A percentile compares a stretch with the other conserved stretches of the same genome.
These are phyloP conservation scores for Diplodia corticola DNA, from an alignment of 2,329 filamentous ascomycete species.

Conservation along the genomic window DNA sequence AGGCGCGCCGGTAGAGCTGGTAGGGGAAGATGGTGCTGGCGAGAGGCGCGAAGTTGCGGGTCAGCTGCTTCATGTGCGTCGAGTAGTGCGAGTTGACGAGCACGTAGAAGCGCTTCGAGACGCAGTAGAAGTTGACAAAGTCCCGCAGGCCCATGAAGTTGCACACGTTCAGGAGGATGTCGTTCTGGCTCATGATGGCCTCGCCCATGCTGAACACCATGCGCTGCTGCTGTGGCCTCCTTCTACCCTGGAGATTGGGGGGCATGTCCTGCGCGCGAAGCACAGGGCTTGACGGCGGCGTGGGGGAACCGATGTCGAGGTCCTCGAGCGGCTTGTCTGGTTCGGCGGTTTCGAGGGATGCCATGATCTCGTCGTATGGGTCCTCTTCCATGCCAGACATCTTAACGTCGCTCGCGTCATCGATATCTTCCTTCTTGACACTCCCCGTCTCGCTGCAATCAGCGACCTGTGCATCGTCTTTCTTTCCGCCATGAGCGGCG, in stretches of 20 bases:
- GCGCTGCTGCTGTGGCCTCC: not conserved
- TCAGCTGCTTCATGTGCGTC: constrained; percentile 57
- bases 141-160: constrained; percentile 30
- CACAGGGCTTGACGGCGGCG: not conserved
- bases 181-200: constrained; percentile 36
- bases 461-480: not conserved
- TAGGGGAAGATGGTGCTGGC: constrained; percentile 62
- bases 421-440: not conserved
- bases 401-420: not conserved
- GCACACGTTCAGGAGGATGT: constrained; percentile 39
- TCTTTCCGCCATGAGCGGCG: too few relatives aligned
- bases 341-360: not conserved
- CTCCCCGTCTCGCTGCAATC: not conserved
- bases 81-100: constrained; percentile 51
- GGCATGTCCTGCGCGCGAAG: not conserved
- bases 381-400: not conserved
- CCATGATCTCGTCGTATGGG: not conserved
- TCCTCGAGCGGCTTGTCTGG: not conserved
- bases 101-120: constrained; percentile 44
- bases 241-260: not conserved
- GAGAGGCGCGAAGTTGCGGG: constrained; percentile 55
- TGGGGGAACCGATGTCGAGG: not conserved
- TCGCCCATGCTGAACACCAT: constrained; percentile 37
- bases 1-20: constrained; percentile 58
- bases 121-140: constrained; percentile 38